These are phyloP conservation scores for Aspergillus sp. DNA, from an alignment of 2,329 filamentous ascomycete genomes.

Conservation along the genomic window DNA sequence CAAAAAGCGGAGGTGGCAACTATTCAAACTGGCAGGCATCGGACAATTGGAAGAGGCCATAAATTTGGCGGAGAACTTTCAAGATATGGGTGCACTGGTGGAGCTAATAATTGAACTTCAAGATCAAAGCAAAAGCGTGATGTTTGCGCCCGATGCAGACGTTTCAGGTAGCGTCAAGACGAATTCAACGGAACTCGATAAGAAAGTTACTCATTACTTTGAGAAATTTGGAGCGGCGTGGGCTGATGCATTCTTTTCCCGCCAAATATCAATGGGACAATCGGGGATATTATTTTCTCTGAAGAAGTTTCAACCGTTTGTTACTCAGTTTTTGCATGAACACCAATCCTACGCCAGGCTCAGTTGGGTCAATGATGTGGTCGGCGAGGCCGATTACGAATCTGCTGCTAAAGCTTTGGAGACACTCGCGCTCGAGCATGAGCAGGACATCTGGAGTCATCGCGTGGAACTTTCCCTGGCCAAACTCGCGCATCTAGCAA, in stretches of 20 bases:
- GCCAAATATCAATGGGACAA: constrained; percentile 67
- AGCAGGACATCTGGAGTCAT: constrained; percentile 85
- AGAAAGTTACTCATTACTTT: constrained; percentile 48
- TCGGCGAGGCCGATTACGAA: constrained; percentile 71
- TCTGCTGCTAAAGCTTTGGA: constrained; percentile 71
- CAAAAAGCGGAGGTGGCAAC: constrained; percentile 46
- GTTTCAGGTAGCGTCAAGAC: constrained; percentile 19
- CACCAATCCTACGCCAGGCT: constrained; percentile 72
- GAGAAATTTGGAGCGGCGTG: constrained; percentile 51
- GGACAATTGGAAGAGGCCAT: constrained; percentile 60
- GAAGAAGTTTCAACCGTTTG: constrained; percentile 69
- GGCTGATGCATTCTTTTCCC: constrained; percentile 73
- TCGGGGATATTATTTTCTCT: constrained; percentile 65
- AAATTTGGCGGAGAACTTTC: constrained; percentile 60
- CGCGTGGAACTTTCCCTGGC: constrained; percentile 88
- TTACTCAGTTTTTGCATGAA: constrained; percentile 76
- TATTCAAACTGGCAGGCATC: constrained; percentile 50
- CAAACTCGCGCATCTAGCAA: constrained; percentile 75
- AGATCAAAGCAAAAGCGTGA: constrained; percentile 34
- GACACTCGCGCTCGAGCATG: constrained; percentile 66
- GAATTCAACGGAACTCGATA: constrained; percentile 34
- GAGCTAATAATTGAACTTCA: constrained; percentile 46
- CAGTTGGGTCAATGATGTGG: constrained; percentile 92
- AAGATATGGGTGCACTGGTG: constrained; percentile 63
- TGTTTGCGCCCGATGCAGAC: constrained; percentile 15